Base-by-base conservation (phyloP, 2,329 filamentous ascomycete genomes). In the Aspergillus melleus region DNA sequence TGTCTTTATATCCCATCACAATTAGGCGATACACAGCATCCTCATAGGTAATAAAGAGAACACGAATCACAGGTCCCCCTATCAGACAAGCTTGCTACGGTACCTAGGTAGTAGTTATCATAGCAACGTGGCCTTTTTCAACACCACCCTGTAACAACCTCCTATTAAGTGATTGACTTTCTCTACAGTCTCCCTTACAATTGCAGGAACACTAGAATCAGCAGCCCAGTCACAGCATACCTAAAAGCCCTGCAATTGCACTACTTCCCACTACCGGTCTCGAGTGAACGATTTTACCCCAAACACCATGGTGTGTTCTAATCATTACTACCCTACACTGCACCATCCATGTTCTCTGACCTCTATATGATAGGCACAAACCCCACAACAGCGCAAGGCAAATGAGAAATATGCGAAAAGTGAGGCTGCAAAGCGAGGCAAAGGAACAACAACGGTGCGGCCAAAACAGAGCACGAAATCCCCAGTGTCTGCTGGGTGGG, bases 361-460 rank as follows among this genome's bases (percentile, higher is more conserved):
- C 4, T 12, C 14, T 32, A 22, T 22, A 24, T 24, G 30, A 30
- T 54, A 86, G 84, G 83, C 81, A 26, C 86, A 88, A 83, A 89
- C 86, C 64, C 86, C 86, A 30, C 83, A 86, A 71, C 86, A 89
- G 77, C 84, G 86, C 61, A 81, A 81, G 67, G 86, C 86, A 49
- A 89, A 89, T 74, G 83, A 85, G 61, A 81, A 79, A 64, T 88
- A 82, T 69, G 86, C 86, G 55, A 82, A 83, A 66, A 74, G 78
- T 62, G 84, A 88, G 70, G 83, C 83, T 64, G 79, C 80, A 61
- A 87, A 87, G 73, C 83, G 86, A 73, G 86, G 86, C 61, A 86
- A 83, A 72, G 75, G 74, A 49, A 76, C 80, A 63, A 66, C 70
- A 24, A 70, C 73, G 9, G 68, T 77, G 54, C 81, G 82, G 70